Evolutionary conservation across 495 filamentous ascomycete genomes (phyloP).

Genomic region (Penicillium cinerascens): DNA sequence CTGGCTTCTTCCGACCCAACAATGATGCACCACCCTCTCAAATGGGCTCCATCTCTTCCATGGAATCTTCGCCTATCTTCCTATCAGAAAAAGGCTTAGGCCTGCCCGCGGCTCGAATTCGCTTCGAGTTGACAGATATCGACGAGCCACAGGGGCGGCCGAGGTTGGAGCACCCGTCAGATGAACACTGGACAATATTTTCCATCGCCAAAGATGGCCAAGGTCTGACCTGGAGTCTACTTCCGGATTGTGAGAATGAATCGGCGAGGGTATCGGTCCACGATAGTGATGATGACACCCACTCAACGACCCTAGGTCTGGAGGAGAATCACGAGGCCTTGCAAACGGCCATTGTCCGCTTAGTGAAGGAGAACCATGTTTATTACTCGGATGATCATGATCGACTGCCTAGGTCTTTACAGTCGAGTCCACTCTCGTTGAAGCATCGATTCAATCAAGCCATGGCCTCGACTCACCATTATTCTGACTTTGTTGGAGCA

Average conservation of each 20-base stretch:
- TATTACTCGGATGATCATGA: conserved; percentile 22
- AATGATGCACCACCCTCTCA: conserved; percentile 16
- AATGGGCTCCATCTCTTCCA: conserved; percentile 25
- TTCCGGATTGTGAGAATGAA: conserved; percentile 25
- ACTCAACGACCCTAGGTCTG: conserved; percentile 61
- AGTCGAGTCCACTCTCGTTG: conserved; percentile 20
- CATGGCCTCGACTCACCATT: conserved; percentile 35
- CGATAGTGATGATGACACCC: conserved; percentile 53
- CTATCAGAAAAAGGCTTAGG: conserved; percentile 21
- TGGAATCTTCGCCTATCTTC: conserved; percentile 27
- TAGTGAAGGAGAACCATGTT: conserved; percentile 77
- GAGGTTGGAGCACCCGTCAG: conserved; percentile 37
- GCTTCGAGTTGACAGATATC: conserved; percentile 42
- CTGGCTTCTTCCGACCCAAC: conserved; percentile 30
- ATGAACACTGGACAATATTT: conserved; percentile 55
- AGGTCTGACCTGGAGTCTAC: conserved; percentile 66
- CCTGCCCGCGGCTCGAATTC: conserved; percentile 40
- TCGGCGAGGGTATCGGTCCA: conserved; percentile 8
- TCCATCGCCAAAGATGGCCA: conserved; percentile 72
- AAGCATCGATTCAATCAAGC: conserved; percentile 41
- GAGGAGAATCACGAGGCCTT: conserved; percentile 81
- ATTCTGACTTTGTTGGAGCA: conserved; percentile 44
- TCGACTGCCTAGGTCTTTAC: neutral
- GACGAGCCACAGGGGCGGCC: conserved; percentile 33
- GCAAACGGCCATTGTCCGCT: conserved; percentile 74